These are phyloP conservation scores for Castanea crenata DNA, from an alignment of 306 rosid genomes.

Conservation along the genomic window DNA sequence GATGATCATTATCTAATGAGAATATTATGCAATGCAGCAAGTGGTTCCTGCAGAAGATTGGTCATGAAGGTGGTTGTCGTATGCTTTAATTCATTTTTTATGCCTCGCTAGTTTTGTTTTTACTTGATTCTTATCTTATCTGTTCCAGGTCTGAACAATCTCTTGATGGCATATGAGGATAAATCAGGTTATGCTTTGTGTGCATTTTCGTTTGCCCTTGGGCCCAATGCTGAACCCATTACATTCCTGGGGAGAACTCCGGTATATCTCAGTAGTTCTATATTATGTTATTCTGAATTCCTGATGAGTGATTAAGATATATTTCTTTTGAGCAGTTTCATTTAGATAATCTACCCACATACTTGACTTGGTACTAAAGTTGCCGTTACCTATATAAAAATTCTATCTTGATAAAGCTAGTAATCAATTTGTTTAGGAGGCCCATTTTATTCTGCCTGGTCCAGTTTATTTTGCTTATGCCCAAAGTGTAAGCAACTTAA, in stretches of 20 bases:
- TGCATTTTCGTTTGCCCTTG: slow-evolving; percentile 68
- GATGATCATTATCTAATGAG: slow-evolving; percentile 29
- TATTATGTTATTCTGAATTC: not conserved
- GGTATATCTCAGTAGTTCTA: slow-evolving; percentile 42
- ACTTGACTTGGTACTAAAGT: not conserved
- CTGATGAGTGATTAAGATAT: not conserved
- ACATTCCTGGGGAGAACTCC: slow-evolving; percentile 81
- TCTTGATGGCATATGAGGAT: slow-evolving; percentile 89
- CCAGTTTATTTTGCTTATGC: not conserved
- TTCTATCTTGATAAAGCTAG: not conserved
- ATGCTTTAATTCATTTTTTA: slow-evolving; percentile 12
- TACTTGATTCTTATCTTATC: slow-evolving; percentile 15
- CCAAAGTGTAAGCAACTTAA: not conserved
- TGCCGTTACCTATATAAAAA: too few relatives aligned
- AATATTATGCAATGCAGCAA: slow-evolving; percentile 62
- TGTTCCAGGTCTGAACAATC: slow-evolving; percentile 82
- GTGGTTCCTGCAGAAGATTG: slow-evolving; percentile 98
- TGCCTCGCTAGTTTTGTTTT: slow-evolving; percentile 13
- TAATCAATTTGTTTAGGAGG: not conserved
- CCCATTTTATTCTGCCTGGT: not conserved
- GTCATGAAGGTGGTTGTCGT: slow-evolving; percentile 68
- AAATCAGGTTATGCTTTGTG: slow-evolving; percentile 93
- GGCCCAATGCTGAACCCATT: slow-evolving; percentile 68
- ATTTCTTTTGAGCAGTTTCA: not conserved
- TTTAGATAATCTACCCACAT: not conserved